Conservation (phyloP, 2,329 filamentous ascomycete species). For the Metarhizium rileyi region DNA sequence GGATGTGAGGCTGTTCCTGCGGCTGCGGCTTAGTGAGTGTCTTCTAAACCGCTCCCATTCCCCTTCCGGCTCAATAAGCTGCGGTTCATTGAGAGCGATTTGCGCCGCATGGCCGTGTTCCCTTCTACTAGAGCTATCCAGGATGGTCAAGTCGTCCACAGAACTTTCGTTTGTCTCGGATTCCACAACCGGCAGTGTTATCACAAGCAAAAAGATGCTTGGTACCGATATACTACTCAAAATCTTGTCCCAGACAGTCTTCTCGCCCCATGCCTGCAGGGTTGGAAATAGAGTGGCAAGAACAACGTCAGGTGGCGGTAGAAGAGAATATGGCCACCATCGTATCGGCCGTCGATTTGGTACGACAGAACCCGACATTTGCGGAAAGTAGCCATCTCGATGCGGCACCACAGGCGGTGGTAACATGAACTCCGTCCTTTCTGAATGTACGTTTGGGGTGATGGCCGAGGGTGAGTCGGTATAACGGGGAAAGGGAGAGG, state of each 20-base stretch:
- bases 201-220: conserved; percentile 79
- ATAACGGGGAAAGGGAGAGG: conserved; percentile 60
- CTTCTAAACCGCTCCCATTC: conserved; percentile 53
- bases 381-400: conserved; percentile 38
- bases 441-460: conserved; percentile 29
- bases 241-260: conserved; percentile 74
- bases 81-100: conserved; percentile 25
- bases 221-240: conserved; percentile 78
- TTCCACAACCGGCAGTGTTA: conserved; percentile 88
- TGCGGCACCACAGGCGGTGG: conserved; percentile 28
- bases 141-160: conserved; percentile 13
- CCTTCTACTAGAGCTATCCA: conserved; percentile 20
- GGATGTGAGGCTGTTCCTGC: conserved; percentile 15
- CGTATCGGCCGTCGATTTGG: conserved; percentile 36
- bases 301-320: conserved; percentile 65
- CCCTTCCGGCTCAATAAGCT: conserved; percentile 31
- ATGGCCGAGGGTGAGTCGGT: conserved; percentile 45
- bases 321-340: conserved; percentile 73
- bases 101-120: conserved; percentile 22
- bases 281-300: conserved; percentile 77
- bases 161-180: conserved; percentile 43
- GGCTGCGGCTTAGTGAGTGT: conserved; percentile 25
- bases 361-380: conserved; percentile 28
- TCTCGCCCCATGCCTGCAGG: conserved; percentile 69
- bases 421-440: conserved; percentile 46